A percentile compares a stretch with the other conserved stretches of the same genome.
Conservation (phyloP, 2,329 filamentous ascomycete genomes). For the Parascedosporium putredinis region DNA sequence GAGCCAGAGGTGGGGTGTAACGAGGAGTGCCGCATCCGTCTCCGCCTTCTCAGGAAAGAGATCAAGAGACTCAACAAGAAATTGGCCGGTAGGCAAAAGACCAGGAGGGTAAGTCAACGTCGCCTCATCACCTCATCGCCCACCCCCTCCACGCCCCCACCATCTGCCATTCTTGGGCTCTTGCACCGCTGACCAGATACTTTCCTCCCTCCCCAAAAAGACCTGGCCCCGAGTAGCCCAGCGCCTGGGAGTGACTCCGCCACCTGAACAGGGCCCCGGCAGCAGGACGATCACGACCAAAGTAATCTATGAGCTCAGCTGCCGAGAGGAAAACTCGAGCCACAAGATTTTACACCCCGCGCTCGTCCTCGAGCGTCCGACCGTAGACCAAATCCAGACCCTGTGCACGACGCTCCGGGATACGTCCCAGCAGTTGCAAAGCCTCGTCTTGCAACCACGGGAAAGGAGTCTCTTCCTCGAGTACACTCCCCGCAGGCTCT, state of each 20-base stretch:
- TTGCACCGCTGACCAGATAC: too few relatives aligned
- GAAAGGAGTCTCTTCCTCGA: not conserved
- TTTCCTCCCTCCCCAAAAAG: too few relatives aligned
- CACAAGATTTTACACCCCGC: not conserved
- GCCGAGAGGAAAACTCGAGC: conserved; percentile 1
- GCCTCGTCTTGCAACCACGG: not conserved
- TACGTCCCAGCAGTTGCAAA: not conserved
- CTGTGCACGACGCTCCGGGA: not conserved
- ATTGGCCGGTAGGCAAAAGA: not conserved
- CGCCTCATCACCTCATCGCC: too few relatives aligned
- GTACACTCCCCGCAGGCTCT: not conserved
- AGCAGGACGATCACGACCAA: not conserved
- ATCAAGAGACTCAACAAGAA: not conserved
- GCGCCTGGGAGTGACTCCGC: not conserved
- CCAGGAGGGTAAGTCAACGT: not conserved
- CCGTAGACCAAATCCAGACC: not conserved
- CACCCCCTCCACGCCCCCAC: not conserved
- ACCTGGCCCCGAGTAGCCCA: not conserved
- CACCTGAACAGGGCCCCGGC: not conserved
- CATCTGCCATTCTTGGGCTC: too few relatives aligned
- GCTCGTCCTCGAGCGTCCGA: not conserved
- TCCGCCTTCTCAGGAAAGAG: not conserved
- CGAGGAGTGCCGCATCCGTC: not conserved
- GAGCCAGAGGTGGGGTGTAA: not conserved
- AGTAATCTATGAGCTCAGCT: conserved; percentile 3